A percentile compares a stretch with the other conserved stretches of the same genome.
Conservation (phyloP, 2,329 filamentous ascomycete species). For the Domatiomyces globalis region DNA sequence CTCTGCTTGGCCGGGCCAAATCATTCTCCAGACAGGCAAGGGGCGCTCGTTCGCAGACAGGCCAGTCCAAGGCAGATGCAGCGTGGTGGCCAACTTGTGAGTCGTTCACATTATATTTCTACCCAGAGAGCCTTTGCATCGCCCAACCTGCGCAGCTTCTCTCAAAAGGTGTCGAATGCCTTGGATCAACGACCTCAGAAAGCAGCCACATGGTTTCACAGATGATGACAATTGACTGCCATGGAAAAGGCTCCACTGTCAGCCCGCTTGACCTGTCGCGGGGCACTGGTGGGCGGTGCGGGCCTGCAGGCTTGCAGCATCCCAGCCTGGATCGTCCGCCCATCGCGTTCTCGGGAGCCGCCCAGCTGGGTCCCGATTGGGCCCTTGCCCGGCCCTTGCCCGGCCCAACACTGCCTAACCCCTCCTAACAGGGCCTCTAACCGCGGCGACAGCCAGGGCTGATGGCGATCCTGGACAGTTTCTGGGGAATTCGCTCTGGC, state of each 20-base stretch:
- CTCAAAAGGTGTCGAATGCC: too few species aligned
- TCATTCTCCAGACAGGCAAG: neutral
- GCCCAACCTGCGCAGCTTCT: too few species aligned
- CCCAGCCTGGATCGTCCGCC: too few species aligned
- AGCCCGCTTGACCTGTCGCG: neutral
- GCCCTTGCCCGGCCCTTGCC: neutral
- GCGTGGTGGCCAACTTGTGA: slow-evolving; percentile 14
- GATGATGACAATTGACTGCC: neutral
- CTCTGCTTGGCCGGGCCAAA: neutral
- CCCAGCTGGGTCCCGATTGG: neutral
- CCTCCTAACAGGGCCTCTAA: neutral
- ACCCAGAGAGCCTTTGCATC: too few species aligned
- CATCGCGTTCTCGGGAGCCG: neutral
- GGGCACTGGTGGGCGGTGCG: neutral
- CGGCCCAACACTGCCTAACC: neutral
- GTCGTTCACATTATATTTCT: slow-evolving; percentile 7
- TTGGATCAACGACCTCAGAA: too few species aligned
- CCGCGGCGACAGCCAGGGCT: neutral
- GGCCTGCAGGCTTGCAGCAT: too few species aligned
- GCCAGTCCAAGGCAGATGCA: neutral
- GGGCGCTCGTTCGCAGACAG: neutral
- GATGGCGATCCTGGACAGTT: neutral
- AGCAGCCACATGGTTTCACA: neutral
- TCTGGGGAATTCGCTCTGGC: neutral
- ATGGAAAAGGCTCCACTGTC: neutral